phyloP scores from a whole-genome alignment of 768 basidiomycete genomes.

The Trametes coccinea region DNA sequence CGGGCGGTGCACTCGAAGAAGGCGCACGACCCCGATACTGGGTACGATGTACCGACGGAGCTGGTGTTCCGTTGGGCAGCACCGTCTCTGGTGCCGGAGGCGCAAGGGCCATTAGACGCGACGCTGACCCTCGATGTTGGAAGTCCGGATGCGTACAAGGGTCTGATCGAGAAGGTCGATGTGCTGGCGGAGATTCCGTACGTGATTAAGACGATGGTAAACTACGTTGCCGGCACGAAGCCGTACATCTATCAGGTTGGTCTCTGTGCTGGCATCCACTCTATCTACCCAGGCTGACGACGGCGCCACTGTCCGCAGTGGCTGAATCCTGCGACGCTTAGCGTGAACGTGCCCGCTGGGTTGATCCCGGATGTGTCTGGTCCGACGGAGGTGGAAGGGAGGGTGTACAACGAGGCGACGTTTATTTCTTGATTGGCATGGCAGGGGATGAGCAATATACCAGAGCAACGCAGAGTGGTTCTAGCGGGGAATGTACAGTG shows the following conservation, averaged over 20 bases:
- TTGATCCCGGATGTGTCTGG: slow-evolving; percentile 42
- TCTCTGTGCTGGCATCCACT: slow-evolving; percentile 6
- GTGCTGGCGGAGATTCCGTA: slow-evolving; percentile 94
- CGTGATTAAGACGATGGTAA: slow-evolving; percentile 88
- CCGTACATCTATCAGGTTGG: slow-evolving; percentile 92
- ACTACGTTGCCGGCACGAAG: slow-evolving; percentile 90
- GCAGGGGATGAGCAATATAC: neutral
- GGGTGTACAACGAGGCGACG: slow-evolving; percentile 85
- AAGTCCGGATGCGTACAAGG: slow-evolving; percentile 55
- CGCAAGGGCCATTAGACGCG: slow-evolving; percentile 56
- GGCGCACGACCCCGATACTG: slow-evolving; percentile 73
- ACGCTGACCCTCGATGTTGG: slow-evolving; percentile 61
- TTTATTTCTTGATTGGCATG: slow-evolving; percentile 62
- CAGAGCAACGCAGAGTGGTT: neutral
- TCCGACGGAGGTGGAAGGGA: slow-evolving; percentile 58
- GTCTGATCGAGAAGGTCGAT: slow-evolving; percentile 91
- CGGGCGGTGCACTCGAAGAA: slow-evolving; percentile 64
- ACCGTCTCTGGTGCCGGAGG: slow-evolving; percentile 55
- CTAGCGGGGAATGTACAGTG: neutral
- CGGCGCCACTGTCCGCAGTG: slow-evolving; percentile 41
- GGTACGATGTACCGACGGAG: slow-evolving; percentile 71
- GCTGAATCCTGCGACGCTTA: slow-evolving; percentile 55
- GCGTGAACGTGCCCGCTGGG: slow-evolving; percentile 44
- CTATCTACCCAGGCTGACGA: neutral
- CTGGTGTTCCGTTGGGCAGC: slow-evolving; percentile 80